These are phyloP conservation scores for Thelonectria discophora DNA, from an alignment of 2,329 filamentous ascomycete genomes.

Conservation along the genomic window DNA sequence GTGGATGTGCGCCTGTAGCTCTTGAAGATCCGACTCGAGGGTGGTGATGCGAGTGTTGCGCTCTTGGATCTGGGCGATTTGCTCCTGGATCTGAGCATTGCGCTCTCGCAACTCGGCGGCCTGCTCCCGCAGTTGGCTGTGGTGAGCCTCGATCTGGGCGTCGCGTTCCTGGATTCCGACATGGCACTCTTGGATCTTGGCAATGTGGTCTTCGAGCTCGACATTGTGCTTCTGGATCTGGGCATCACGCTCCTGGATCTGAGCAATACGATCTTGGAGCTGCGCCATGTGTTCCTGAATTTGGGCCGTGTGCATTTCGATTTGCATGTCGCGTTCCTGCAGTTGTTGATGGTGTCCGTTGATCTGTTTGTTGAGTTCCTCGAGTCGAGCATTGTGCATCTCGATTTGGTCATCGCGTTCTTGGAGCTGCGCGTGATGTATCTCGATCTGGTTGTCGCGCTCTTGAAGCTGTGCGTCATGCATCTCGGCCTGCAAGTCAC, in stretches of 20 bases:
- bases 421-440: constrained; percentile 50
- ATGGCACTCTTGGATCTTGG: constrained; percentile 34
- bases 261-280: constrained; percentile 14
- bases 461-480: constrained; percentile 20
- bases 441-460: constrained; percentile 44
- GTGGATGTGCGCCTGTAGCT: constrained; percentile 38
- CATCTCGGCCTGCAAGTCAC: constrained; percentile 31
- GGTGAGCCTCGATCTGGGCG: constrained; percentile 33
- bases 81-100: constrained; percentile 48
- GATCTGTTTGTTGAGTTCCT: constrained; percentile 35
- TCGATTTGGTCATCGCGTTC: constrained; percentile 31
- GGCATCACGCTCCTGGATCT: constrained; percentile 35
- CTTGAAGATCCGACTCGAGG: constrained; percentile 50
- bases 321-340: constrained; percentile 30
- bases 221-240: constrained; percentile 12
- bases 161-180: constrained; percentile 48
- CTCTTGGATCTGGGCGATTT: constrained; percentile 42
- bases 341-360: constrained; percentile 35
- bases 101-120: constrained; percentile 33
- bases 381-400: constrained; percentile 26
- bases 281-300: constrained; percentile 35
- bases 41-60: constrained; percentile 54
- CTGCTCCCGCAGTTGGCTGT: constrained; percentile 33
- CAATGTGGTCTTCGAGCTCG: constrained; percentile 33
- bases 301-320: constrained; percentile 48